Base-by-base conservation (phyloP, 192 early-diverging fungal species). In the Coemansia guatemalensis region DNA sequence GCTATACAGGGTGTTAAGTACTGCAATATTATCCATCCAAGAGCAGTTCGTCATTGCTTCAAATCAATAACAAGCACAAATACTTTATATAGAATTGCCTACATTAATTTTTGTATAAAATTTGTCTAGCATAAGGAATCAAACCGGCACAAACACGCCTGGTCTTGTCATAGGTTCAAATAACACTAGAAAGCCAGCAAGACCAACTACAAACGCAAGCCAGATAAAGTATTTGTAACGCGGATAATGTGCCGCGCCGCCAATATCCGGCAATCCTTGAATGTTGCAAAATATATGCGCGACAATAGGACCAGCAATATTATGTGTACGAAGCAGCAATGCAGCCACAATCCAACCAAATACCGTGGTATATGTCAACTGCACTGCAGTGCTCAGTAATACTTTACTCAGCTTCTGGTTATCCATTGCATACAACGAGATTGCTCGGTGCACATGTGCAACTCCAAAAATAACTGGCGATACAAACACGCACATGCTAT, bases 161-260 rank as follows among this genome's bases (percentile, higher is more conserved):
- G 62, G 67, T 11, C 76, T 55, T 1, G 76, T 79, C 76, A 79
- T 79, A 1, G 76, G 76, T 61, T 79, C 76, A 49, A 73, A 70
- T 60, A 79, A 25, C 26, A 69, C 30, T 1, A 55, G 8, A 23
- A 79, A 69, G 0, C 60, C 76, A 3, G 56, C 32, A 0, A 68
- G 50, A 0, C 76, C 76, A 6, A 55, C 44, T 0, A 58, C 63
- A 79, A 73, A 73, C 2, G 41, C 64, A n/a, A 61, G 9, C 69
- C 66, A 72, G 22, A 79, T 33, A 22, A 53, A 26, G 21, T 73
- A 73, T 48, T 50, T 58, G 23, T 53, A 33, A 51, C 29, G 35
- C 0, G 49, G 39, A 49, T 60, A 32, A 22, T 22, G 2, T 3
- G 41, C 3, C 7, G 58, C 26, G 11, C 67, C 29, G 1, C 26